Evolutionary conservation across 768 basidiomycete genomes (phyloP), one percentile per base, ranked within the genome.

Genomic region (Lentinula detonsa): DNA sequence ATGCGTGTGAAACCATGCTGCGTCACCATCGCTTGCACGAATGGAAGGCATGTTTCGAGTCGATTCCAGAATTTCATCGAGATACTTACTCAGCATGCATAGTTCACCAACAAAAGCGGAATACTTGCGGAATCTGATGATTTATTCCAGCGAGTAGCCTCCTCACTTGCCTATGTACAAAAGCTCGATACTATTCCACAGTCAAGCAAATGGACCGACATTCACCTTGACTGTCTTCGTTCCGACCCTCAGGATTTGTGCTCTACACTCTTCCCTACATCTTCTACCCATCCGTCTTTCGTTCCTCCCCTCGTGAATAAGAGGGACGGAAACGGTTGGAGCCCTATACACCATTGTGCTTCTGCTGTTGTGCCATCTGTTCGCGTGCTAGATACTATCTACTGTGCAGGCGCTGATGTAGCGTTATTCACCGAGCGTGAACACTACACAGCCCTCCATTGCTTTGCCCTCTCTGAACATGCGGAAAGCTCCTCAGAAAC

Each of bases 351-450:
- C 65, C 78, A 91, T 66, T 88, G 86, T 68, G 84, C 80, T 59
- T 79, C 83, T 61, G 75, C 76, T 54, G 72, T 74, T 57, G 71
- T 74, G 23, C 89, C 87, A 3, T 87, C 83, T 11, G 73, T 82
- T 46, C 79, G 85, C 59, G 75, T 86, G 58, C 76, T 91, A 61
- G 88, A 92, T 64, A 80, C 84, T 28, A 75, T 92, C 42, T 91
- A 89, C 65, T 85, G 81, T 61, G 90, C 89, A 37, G 90, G 90
- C 50, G 88, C 88, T 21, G 90, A 92, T 65, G 73, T 87, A 63
- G 79, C 86, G 51, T 74, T 91, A 33, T 90, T 89, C 71, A 90
- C 88, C 52, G 72, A 75, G 16, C 68, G 78, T 60, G 82, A 87
- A 68, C 82, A 87, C 61, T 85, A 80, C 64, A 88, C 88, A 0